phyloP scores from a whole-genome alignment of 495 filamentous ascomycete species.

The Aspergillus steynii region DNA sequence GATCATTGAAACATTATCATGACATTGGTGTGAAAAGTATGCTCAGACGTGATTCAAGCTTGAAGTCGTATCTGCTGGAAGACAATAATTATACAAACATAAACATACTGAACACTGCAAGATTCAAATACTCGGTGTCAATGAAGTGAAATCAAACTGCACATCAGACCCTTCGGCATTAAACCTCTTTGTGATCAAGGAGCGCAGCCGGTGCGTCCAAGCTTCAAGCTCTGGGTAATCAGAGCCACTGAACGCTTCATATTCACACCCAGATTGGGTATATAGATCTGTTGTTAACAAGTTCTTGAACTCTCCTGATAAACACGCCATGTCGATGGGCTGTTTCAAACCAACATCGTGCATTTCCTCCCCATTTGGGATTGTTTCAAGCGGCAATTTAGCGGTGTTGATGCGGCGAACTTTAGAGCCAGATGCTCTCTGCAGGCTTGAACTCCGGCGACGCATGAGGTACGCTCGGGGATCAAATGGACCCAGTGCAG shows the following conservation, averaged over 20 bases:
- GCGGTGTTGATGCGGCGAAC: constrained; percentile 25
- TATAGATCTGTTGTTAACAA: constrained; percentile 21
- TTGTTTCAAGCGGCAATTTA: constrained; percentile 39
- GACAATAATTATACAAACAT: too few species aligned
- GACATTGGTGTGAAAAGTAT: background rate
- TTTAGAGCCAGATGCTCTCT: constrained; percentile 17
- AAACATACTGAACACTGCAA: too few species aligned
- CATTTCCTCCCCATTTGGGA: constrained; percentile 31
- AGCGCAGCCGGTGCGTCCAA: constrained; percentile 18
- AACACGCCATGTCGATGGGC: constrained; percentile 8
- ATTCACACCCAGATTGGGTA: constrained; percentile 16
- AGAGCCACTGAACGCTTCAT: constrained; percentile 17
- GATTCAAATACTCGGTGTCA: background rate
- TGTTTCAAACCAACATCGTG: constrained; percentile 25
- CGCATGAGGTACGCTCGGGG: constrained; percentile 43
- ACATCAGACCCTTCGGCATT: constrained; percentile 4
- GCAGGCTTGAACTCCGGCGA: constrained; percentile 8
- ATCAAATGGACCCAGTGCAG: constrained; percentile 27
- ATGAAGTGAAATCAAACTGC: constrained; percentile 19
- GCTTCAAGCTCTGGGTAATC: constrained; percentile 9
- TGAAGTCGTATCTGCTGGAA: too few species aligned
- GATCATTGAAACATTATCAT: background rate
- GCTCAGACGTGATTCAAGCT: too few species aligned
- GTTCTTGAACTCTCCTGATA: constrained; percentile 11
- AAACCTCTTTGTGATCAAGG: constrained; percentile 22